Base-by-base conservation (phyloP, 768 basidiomycete genomes). In the Leccinellum luteum region DNA sequence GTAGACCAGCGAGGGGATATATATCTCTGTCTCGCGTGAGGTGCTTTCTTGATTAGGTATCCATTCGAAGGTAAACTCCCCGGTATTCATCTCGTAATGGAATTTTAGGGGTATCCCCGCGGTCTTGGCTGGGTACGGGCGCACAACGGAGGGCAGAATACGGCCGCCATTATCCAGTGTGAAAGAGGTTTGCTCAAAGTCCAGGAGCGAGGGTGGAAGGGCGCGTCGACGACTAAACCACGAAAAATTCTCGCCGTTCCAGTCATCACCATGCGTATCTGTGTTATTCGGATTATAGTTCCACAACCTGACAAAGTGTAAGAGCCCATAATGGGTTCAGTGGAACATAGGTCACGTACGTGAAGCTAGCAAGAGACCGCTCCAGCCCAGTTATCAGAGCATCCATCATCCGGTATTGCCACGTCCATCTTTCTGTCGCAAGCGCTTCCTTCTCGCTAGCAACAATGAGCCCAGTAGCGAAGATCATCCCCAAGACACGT, bases 201-300 rank as follows among this genome's bases (percentile, higher is more conserved):
- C 80, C 13, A 88, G 76, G 41, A 85, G 67, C 0, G 80, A 80
- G 0, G 79, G 66, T 1, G 82, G 87, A 51, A 84, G 74, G 1
- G 81, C 85, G 15, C 87, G 83, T 34, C 70, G 73, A 44, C 76
- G 75, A 65, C 85, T 85, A 80, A 93, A 98, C 92, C 92, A 97
- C 1, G 92, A 94, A 69, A 99, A 98, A 74, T 95, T 97, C 73
- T 99, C 95, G 53, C 90, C 92, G 64, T 95, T 96, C 95, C 95
- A 97, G 69, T 86, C 74, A 69, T 98, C 95, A 15, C 96, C 96
- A 25, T 72, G 64, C 17, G 71, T 64, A 69, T 98, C 94, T 38
- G 81, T 79, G 73, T 98, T 98, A 52, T 80, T 76, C 0, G 95
- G 90, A 66, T 98, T 97, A 71, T 97, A 98, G 58, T 91, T 93